Evolutionary conservation across 164 flowering plant genomes (phyloP).

Genomic region (Akebia trifoliata): DNA sequence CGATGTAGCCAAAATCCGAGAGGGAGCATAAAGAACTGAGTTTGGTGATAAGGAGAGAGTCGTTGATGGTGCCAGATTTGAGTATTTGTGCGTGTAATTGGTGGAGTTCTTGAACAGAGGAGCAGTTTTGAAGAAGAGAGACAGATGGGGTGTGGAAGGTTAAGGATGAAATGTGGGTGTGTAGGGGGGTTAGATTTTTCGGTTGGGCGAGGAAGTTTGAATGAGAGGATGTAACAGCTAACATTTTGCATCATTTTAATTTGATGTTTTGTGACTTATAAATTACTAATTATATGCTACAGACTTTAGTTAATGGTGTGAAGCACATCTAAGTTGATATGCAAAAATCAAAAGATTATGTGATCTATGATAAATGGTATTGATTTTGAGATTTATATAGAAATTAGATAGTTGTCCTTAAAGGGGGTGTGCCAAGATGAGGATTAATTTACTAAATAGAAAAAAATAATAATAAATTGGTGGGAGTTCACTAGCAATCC

Average conservation of each 20-base stretch:
- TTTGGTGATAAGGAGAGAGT: slow-evolving; percentile 8
- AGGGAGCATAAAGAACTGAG: slow-evolving; percentile 4
- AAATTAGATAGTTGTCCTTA: too few species aligned
- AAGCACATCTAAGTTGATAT: too few species aligned
- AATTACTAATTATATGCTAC: too few species aligned
- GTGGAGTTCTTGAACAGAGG: slow-evolving; percentile 8
- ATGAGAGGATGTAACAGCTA: neutral
- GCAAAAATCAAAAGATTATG: too few species aligned
- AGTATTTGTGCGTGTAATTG: slow-evolving; percentile 14
- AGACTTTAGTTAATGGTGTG: too few species aligned
- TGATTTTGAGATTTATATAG: too few species aligned
- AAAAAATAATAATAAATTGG: too few species aligned
- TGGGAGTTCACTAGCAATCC: too few species aligned
- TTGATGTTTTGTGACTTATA: too few species aligned
- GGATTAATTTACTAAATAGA: too few species aligned
- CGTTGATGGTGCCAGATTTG: slow-evolving; percentile 13
- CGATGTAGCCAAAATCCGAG: neutral
- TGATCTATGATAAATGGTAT: too few species aligned
- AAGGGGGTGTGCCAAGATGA: too few species aligned
- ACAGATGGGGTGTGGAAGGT: slow-evolving; percentile 4
- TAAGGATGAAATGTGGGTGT: neutral
- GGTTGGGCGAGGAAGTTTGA: slow-evolving; percentile 9
- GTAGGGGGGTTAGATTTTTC: slow-evolving; percentile 1
- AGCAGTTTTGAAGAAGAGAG: slow-evolving; percentile 11
- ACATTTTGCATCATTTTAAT: neutral